phyloP scores from a whole-genome alignment of 2,329 filamentous ascomycete genomes.

The Daldinia sp. region DNA sequence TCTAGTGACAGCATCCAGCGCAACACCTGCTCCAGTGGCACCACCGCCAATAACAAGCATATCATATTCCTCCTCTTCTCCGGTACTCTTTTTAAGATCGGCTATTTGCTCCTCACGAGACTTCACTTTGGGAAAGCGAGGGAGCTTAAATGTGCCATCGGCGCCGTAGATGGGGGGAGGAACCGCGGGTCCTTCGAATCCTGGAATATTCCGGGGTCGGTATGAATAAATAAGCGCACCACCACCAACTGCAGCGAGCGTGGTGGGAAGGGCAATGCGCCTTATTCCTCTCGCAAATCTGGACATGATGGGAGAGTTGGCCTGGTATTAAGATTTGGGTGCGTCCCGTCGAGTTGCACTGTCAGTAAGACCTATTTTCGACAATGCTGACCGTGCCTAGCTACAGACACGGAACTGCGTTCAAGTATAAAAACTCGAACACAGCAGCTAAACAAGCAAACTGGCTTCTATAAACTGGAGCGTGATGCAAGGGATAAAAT shows the following conservation, averaged over 20 bases:
- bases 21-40: slow-evolving; percentile 75
- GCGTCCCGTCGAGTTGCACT: slow-evolving; percentile 13
- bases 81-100: slow-evolving; percentile 60
- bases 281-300: slow-evolving; percentile 49
- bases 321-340: slow-evolving; percentile 9
- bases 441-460: slow-evolving; percentile 12
- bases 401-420: slow-evolving; percentile 9
- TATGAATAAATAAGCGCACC: slow-evolving; percentile 63
- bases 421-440: slow-evolving; percentile 10
- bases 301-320: slow-evolving; percentile 39
- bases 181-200: slow-evolving; percentile 71
- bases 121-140: slow-evolving; percentile 70
- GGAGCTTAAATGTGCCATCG: slow-evolving; percentile 72
- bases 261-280: slow-evolving; percentile 55
- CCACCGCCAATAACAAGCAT: slow-evolving; percentile 75
- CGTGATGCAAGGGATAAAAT: slow-evolving; percentile 2
- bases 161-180: slow-evolving; percentile 75
- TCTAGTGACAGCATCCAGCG: slow-evolving; percentile 74
- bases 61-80: slow-evolving; percentile 66
- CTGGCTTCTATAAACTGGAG: slow-evolving; percentile 6
- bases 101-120: slow-evolving; percentile 70
- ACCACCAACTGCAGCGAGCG: slow-evolving; percentile 52
- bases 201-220: slow-evolving; percentile 76
- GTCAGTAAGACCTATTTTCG: background rate
- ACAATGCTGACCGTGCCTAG: slow-evolving; percentile 10